These are phyloP conservation scores for Leucocoprinus birnbaumii DNA, from an alignment of 768 basidiomycete species.

Conservation along the genomic window DNA sequence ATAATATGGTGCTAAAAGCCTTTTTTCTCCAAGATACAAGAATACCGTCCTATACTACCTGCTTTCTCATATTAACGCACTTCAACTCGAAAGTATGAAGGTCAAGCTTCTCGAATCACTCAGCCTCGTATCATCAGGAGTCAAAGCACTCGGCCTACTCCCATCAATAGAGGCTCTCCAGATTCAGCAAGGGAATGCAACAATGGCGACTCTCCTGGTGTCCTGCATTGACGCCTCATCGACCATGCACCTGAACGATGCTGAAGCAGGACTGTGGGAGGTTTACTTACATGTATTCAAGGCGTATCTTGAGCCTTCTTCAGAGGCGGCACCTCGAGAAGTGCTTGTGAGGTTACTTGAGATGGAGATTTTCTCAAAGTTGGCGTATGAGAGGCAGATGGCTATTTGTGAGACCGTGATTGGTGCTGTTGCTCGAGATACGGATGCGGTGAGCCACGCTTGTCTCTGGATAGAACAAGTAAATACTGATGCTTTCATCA, in stretches of 20 bases:
- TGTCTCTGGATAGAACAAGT: background rate
- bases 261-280: conserved; percentile 45
- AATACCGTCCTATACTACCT: conserved; percentile 72
- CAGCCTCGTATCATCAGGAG: conserved; percentile 43
- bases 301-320: conserved; percentile 46
- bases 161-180: conserved; percentile 49
- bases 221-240: conserved; percentile 52
- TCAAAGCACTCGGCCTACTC: conserved; percentile 50
- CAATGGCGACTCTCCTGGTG: conserved; percentile 30
- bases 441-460: conserved; percentile 40
- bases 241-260: conserved; percentile 41
- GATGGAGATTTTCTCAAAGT: conserved; percentile 50
- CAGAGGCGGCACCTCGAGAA: conserved; percentile 32
- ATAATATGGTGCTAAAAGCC: conserved; percentile 2
- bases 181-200: conserved; percentile 30
- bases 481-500: conserved; percentile 18
- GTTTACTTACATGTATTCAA: conserved; percentile 42
- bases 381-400: conserved; percentile 52
- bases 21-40: conserved; percentile 51
- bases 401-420: conserved; percentile 58
- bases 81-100: conserved; percentile 46
- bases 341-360: conserved; percentile 45
- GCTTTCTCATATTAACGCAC: conserved; percentile 71
- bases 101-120: conserved; percentile 49
- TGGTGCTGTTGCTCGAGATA: conserved; percentile 42